Base-by-base conservation (phyloP, 1,284 basidiomycete genomes). In the Pholiota adiposa region DNA sequence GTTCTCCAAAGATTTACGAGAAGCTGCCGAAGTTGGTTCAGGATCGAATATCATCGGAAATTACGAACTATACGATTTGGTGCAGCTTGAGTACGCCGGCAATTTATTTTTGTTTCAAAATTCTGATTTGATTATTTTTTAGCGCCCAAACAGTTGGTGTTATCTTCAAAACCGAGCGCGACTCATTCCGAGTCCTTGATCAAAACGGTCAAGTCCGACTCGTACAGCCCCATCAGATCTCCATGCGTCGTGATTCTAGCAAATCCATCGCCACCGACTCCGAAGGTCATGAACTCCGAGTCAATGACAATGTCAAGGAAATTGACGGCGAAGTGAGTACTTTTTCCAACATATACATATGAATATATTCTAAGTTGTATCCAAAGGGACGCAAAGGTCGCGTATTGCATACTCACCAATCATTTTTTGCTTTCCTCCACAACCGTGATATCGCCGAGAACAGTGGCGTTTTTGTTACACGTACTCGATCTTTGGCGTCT, bases 81-180 rank as follows among this genome's bases (percentile, higher is more conserved):
- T 99, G 36, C 95, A 97, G 80, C 85, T 99, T 21, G 97, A 98
- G 94, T 96, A 73, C n/a, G n/a, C n/a, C n/a, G 67, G 92, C 82
- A 9, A 57, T 14, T 16, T 41, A 5, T 41, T 6, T 44, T 54
- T 46, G 50, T 54, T 36, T 60, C 33, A 51, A 59, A 29, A 61
- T 9, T 34, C 34, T 25, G 63, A 11, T 49, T 63, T 65, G 23
- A 63, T 29, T 18, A 53, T 16, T 58, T 56, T 40, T 18, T 64
- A 96, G 94, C 74, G 83, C 89, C 34, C 92, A 95, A 73, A 97
- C 96, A 1, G 94, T 96, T 25, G 97, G 96, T 72, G 95, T 99
- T 61, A 97, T 99, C 67, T 97, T 92, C 85, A 97, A 97, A 77
- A 96, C 97, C 3, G 97, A 99, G 73, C 89, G 94, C 18, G 94